Conservation (phyloP, 1,284 basidiomycete genomes). For the Lentinus polychrous region DNA sequence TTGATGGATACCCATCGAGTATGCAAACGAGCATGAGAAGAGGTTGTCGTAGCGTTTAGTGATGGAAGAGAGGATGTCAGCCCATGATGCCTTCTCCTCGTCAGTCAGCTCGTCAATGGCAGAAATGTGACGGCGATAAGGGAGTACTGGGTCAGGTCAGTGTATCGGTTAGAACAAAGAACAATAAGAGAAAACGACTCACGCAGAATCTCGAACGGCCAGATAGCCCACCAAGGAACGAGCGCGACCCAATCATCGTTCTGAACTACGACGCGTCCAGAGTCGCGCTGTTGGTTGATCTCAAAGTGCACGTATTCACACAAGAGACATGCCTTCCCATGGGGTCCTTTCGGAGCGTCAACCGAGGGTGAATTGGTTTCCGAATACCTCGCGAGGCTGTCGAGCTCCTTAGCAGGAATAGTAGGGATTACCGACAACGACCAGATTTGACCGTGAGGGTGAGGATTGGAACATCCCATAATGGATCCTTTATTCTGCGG, state of each 20-base stretch:
- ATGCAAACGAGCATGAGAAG: conserved; percentile 84
- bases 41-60: conserved; percentile 83
- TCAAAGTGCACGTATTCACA: conserved; percentile 84
- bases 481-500: conserved; percentile 86
- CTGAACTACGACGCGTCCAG: conserved; percentile 64
- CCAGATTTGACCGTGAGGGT: conserved; percentile 94
- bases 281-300: conserved; percentile 33
- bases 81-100: conserved; percentile 59
- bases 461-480: conserved; percentile 96
- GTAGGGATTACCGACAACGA: conserved; percentile 73
- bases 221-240: conserved; percentile 95
- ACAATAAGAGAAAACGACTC: conserved; percentile 17
- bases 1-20: conserved; percentile 95
- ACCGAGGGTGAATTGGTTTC: conserved; percentile 28
- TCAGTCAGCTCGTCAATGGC: conserved; percentile 57
- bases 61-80: conserved; percentile 56
- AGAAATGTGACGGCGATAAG: conserved; percentile 72
- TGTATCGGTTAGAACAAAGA: conserved; percentile 1
- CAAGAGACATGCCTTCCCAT: conserved; percentile 67
- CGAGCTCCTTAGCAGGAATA: conserved; percentile 60
- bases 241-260: conserved; percentile 83
- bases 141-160: conserved; percentile 49
- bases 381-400: conserved; percentile 53
- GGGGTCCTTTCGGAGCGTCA: conserved; percentile 49
- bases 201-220: conserved; percentile 90